These are phyloP conservation scores for Chionographis japonica DNA, from an alignment of 106 monocot species.

Conservation along the genomic window DNA sequence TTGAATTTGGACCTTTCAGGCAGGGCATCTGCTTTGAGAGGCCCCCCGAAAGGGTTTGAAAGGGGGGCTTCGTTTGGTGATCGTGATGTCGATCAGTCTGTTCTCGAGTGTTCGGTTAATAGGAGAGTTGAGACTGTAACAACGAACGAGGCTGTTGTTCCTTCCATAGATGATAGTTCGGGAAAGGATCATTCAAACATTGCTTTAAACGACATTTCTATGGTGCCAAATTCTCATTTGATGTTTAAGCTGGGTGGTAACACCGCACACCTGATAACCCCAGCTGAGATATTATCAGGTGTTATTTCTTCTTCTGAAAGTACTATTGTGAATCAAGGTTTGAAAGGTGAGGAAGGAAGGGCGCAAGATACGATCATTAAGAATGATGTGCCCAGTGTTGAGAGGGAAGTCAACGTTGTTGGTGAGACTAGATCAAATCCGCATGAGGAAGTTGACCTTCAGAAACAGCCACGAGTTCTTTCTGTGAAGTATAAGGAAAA, in stretches of 20 bases:
- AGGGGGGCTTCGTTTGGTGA: conserved; percentile 21
- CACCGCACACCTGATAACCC: conserved; percentile 75
- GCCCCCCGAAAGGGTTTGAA: conserved; percentile 30
- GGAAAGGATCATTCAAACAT: conserved; percentile 33
- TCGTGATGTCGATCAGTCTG: conserved; percentile 24
- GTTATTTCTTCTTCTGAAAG: conserved; percentile 45
- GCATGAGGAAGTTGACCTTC: conserved; percentile 24
- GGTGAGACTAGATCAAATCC: conserved; percentile 30
- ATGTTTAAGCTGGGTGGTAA: conserved; percentile 33
- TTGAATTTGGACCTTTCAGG: conserved; percentile 32
- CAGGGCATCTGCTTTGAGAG: conserved; percentile 14
- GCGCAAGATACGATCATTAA: conserved; percentile 24
- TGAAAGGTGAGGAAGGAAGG: conserved; percentile 25
- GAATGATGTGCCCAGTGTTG: conserved; percentile 21
- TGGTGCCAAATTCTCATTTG: conserved; percentile 31
- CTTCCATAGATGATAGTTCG: conserved; percentile 20
- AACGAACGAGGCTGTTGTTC: conserved; percentile 19
- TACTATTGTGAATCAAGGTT: conserved; percentile 11
- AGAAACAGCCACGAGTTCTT: conserved; percentile 32
- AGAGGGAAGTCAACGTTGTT: conserved; percentile 44
- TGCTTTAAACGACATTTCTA: conserved; percentile 28
- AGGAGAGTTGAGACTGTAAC: conserved; percentile 29
- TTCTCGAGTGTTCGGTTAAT: conserved; percentile 26
- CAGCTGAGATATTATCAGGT: conserved; percentile 73
- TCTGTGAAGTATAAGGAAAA: conserved; percentile 26